Evolutionary conservation across 192 early-diverging fungal genomes (phyloP).

Genomic region (Globomyces pollinis-pini): DNA sequence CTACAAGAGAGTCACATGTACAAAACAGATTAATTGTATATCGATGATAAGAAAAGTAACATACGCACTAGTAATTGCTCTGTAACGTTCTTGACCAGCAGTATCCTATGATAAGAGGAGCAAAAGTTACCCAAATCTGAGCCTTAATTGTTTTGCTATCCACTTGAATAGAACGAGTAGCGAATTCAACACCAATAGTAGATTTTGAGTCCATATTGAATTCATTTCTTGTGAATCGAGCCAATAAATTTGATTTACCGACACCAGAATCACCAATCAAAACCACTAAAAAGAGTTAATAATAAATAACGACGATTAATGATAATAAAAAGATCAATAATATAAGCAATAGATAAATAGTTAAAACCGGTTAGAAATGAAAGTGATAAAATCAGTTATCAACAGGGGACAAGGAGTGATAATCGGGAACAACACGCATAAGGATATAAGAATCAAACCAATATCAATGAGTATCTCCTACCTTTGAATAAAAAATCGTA

Average conservation of each 20-base stretch:
- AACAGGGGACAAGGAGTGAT: no score
- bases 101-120: no score
- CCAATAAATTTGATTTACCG: slow-evolving; percentile 96
- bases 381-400: no score
- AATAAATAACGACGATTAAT: not conserved
- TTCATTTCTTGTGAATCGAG: slow-evolving; percentile 95
- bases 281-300: slow-evolving; percentile 64
- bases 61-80: slow-evolving; percentile 50
- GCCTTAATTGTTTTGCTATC: slow-evolving; percentile 97
- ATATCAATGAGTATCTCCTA: slow-evolving; percentile 24
- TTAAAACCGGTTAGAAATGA: no score
- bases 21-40: slow-evolving; percentile 12
- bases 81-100: slow-evolving; percentile 66
- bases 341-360: slow-evolving; percentile 4
- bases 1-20: no score
- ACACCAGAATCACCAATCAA: slow-evolving; percentile 93
- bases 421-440: no score
- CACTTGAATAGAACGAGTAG: slow-evolving; percentile 90
- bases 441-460: no score
- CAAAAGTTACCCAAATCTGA: slow-evolving; percentile 99
- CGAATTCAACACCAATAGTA: slow-evolving; percentile 99
- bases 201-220: slow-evolving; percentile 98
- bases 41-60: slow-evolving; percentile 1
- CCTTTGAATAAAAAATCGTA: slow-evolving; percentile 87
- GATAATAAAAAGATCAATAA: slow-evolving; percentile 7